These are phyloP conservation scores for Suillus bovinus DNA, from an alignment of 768 basidiomycete genomes.

Conservation along the genomic window DNA sequence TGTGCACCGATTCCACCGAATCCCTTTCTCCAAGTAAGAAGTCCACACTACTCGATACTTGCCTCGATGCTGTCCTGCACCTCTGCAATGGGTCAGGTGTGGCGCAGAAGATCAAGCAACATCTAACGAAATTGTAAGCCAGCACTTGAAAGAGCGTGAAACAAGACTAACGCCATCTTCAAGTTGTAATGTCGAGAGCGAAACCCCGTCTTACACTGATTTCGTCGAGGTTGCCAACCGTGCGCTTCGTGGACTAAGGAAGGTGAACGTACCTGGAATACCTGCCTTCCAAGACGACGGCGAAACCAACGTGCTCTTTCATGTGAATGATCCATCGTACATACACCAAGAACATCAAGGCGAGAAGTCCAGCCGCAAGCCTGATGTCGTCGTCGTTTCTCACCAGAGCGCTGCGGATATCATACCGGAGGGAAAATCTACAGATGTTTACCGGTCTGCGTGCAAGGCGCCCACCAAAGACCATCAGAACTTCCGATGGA, in stretches of 20 bases:
- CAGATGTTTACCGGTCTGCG: not conserved
- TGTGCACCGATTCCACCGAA: not conserved
- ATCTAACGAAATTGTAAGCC: not conserved
- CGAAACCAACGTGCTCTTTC: not conserved
- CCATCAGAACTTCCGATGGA: not conserved
- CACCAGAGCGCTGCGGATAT: not conserved
- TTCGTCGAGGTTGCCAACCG: not conserved
- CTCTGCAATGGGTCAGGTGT: not conserved
- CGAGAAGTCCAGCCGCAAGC: not conserved
- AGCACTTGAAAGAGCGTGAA: not conserved
- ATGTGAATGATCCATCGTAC: not conserved
- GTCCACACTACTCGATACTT: not conserved
- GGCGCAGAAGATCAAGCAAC: not conserved
- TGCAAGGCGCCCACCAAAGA: not conserved
- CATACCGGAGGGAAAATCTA: not conserved
- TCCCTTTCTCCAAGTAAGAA: not conserved
- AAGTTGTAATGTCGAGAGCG: not conserved
- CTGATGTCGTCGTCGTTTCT: constrained; percentile 4
- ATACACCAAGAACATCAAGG: constrained; percentile 1
- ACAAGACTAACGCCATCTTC: not conserved
- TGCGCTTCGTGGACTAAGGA: not conserved
- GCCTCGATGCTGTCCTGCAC: not conserved
- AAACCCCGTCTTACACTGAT: not conserved
- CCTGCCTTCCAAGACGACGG: not conserved
- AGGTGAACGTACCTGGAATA: not conserved